A percentile compares a stretch with the other conserved stretches of the same genome.
These are phyloP conservation scores for Gyrodon lividus DNA, from an alignment of 768 basidiomycete species.

Conservation along the genomic window DNA sequence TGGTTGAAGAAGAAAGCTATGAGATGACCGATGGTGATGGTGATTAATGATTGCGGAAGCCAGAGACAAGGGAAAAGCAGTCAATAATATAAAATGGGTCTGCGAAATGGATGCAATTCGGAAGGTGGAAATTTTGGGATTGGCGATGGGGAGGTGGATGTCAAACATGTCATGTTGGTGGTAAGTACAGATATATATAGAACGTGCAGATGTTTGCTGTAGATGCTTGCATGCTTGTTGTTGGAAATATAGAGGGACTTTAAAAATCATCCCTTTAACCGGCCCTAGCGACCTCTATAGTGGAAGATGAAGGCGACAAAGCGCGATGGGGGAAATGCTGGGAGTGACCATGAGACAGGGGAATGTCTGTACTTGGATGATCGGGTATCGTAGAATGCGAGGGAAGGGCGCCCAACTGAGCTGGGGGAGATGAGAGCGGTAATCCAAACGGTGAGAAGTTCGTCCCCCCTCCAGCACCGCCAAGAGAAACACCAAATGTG, in stretches of 20 bases:
- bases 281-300: slow-evolving; percentile 40
- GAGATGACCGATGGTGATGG: slow-evolving; percentile 24
- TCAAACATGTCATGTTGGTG: slow-evolving; percentile 35
- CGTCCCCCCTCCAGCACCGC: slow-evolving; percentile 19
- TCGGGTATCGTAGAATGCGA: slow-evolving; percentile 38
- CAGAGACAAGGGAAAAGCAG: slow-evolving; percentile 18
- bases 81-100: slow-evolving; percentile 30
- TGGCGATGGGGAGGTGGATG: slow-evolving; percentile 30
- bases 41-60: slow-evolving; percentile 30
- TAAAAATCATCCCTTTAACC: slow-evolving; percentile 39
- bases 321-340: slow-evolving; percentile 40
- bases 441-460: slow-evolving; percentile 33
- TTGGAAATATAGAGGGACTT: slow-evolving; percentile 38
- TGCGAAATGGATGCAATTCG: slow-evolving; percentile 31
- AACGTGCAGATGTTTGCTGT: slow-evolving; percentile 40
- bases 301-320: slow-evolving; percentile 38
- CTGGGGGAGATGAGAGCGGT: slow-evolving; percentile 31
- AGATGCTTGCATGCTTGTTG: slow-evolving; percentile 38
- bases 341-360: slow-evolving; percentile 33
- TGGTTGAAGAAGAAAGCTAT: slow-evolving; percentile 6
- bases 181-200: slow-evolving; percentile 42
- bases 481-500: slow-evolving; percentile 32
- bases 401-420: slow-evolving; percentile 26
- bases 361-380: slow-evolving; percentile 31
- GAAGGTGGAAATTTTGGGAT: slow-evolving; percentile 15